These are phyloP conservation scores for Mortierella alpina DNA, from an alignment of 192 early-diverging fungal species.

Conservation along the genomic window DNA sequence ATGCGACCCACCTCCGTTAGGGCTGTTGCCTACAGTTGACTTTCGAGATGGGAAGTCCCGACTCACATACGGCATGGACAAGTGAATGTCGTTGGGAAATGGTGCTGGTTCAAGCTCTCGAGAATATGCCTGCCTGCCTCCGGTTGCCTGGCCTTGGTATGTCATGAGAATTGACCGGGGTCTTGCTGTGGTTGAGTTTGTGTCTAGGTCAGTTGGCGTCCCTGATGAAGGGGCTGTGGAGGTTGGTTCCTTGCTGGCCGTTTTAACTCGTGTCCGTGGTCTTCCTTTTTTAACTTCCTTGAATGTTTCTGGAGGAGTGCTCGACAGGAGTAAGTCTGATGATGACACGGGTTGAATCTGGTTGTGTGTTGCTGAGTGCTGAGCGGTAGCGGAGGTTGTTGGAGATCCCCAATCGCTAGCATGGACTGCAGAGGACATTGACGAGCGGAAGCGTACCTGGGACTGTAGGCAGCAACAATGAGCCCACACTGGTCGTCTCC, in stretches of 20 bases:
- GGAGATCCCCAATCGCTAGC: background rate
- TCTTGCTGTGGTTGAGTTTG: background rate
- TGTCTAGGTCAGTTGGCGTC: too few relatives aligned
- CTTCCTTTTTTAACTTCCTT: background rate
- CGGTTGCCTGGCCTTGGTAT: constrained; percentile 17
- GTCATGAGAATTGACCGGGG: background rate
- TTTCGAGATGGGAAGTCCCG: constrained; percentile 1
- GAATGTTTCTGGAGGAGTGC: background rate
- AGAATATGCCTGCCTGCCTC: background rate
- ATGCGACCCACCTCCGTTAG: background rate
- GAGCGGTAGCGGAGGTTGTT: background rate
- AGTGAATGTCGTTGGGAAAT: constrained; percentile 39
- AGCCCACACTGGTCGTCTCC: background rate
- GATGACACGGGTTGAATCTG: background rate
- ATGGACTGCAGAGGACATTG: background rate
- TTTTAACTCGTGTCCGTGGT: background rate
- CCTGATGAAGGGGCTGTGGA: background rate
- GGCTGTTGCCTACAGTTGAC: background rate
- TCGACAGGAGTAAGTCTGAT: background rate
- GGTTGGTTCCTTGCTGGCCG: too few relatives aligned
- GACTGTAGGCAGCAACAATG: constrained; percentile 1
- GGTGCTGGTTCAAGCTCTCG: constrained; percentile 33
- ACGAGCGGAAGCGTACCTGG: background rate
- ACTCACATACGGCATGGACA: constrained; percentile 27
- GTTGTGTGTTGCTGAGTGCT: background rate